phyloP scores from a whole-genome alignment of 2,329 filamentous ascomycete genomes.

The Penicillium sp. region DNA sequence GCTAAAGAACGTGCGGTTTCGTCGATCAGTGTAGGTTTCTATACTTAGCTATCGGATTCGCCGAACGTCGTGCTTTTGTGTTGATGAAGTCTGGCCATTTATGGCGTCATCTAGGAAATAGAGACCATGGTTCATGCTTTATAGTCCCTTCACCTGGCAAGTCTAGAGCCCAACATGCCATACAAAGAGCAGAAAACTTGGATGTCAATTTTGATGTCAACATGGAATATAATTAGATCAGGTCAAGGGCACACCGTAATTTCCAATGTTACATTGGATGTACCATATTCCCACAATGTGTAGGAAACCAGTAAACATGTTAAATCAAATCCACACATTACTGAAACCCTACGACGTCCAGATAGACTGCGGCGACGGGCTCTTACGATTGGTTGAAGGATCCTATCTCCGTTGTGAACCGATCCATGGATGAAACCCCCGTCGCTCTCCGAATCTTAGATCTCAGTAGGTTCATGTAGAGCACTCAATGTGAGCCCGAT shows the following conservation, averaged over 20 bases:
- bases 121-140: not conserved
- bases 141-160: no score
- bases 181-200: no score
- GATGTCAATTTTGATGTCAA: no score
- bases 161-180: no score
- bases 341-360: constrained; percentile 2
- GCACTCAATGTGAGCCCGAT: no score
- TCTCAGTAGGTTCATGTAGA: not conserved
- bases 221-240: not conserved
- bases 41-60: not conserved
- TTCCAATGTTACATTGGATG: not conserved
- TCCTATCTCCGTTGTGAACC: constrained; percentile 5
- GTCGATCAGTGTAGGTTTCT: not conserved
- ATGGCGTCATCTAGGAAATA: not conserved
- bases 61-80: not conserved
- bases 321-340: not conserved
- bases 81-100: not conserved
- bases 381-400: constrained; percentile 2
- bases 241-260: not conserved
- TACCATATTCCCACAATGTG: not conserved
- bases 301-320: not conserved
- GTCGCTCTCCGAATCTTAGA: not conserved
- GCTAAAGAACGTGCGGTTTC: not conserved
- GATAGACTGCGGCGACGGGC: constrained; percentile 6
- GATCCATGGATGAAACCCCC: constrained; percentile 9